Evolutionary conservation across 371 early-diverging fungal species (phyloP).

Genomic region (Blakeslea trispora): DNA sequence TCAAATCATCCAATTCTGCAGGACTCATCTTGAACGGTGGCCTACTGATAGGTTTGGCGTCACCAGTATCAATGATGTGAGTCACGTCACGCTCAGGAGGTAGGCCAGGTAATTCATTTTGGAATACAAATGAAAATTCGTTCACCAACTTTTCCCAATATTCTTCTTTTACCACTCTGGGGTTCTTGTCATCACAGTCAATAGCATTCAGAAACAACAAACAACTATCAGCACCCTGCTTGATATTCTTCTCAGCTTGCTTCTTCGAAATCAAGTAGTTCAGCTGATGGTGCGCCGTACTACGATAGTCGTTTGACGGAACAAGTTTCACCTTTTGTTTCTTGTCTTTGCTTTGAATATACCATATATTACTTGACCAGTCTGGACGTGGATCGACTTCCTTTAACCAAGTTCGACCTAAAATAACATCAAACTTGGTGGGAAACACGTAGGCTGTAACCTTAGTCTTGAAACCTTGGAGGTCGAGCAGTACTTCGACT

Average conservation of each 20-base stretch:
- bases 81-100: slow-evolving; percentile 1
- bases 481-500: too few species aligned
- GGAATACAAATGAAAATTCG: slow-evolving; percentile 1
- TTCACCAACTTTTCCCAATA: not conserved
- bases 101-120: slow-evolving; percentile 7
- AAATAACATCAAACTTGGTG: too few species aligned
- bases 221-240: not conserved
- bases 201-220: not conserved
- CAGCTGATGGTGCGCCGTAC: not conserved
- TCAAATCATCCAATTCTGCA: slow-evolving; percentile 33
- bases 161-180: not conserved
- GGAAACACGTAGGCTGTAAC: too few species aligned
- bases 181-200: not conserved
- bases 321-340: too few species aligned
- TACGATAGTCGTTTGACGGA: too few species aligned
- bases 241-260: not conserved
- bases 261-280: not conserved
- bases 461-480: too few species aligned
- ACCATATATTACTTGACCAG: too few species aligned
- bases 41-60: slow-evolving; percentile 2
- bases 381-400: too few species aligned
- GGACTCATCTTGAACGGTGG: slow-evolving; percentile 27
- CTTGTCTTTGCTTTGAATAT: too few species aligned
- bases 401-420: too few species aligned
- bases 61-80: slow-evolving; percentile 2